A percentile compares a stretch with the other conserved stretches of the same genome.
Evolutionary conservation across 1,284 basidiomycete species (phyloP).

Genomic region (Trichosporon sp.): DNA sequence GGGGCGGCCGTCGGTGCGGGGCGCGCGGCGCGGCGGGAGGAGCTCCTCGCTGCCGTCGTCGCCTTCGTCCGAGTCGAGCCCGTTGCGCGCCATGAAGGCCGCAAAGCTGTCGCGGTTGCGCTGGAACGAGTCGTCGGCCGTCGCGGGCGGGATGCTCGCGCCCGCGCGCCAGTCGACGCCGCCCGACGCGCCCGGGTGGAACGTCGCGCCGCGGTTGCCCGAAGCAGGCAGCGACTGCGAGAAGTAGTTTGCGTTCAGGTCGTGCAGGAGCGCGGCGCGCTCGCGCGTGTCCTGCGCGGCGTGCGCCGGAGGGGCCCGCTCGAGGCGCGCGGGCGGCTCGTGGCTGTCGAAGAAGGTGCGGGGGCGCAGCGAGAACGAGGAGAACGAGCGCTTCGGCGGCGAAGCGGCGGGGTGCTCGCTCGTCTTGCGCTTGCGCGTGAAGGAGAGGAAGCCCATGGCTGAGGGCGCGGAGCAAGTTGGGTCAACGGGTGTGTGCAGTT

Average conservation of each 20-base stretch:
- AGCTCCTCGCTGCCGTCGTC: background rate
- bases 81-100: background rate
- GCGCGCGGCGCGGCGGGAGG: background rate
- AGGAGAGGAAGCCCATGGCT: constrained; percentile 8
- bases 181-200: background rate
- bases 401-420: background rate
- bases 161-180: background rate
- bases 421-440: constrained; percentile 1
- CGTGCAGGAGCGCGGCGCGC: background rate
- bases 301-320: background rate
- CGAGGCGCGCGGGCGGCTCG: background rate
- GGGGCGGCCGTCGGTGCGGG: too few relatives aligned
- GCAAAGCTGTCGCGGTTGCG: background rate
- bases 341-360: background rate
- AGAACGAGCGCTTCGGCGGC: background rate
- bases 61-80: background rate
- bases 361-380: background rate
- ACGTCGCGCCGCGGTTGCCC: background rate
- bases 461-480: background rate
- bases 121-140: background rate
- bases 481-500: background rate
- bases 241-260: background rate
- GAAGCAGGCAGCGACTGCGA: background rate
- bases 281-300: background rate
- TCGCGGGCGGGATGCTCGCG: background rate